Evolutionary conservation across 2,329 filamentous ascomycete genomes (phyloP).

Genomic region (Camptophora hylomeconis): DNA sequence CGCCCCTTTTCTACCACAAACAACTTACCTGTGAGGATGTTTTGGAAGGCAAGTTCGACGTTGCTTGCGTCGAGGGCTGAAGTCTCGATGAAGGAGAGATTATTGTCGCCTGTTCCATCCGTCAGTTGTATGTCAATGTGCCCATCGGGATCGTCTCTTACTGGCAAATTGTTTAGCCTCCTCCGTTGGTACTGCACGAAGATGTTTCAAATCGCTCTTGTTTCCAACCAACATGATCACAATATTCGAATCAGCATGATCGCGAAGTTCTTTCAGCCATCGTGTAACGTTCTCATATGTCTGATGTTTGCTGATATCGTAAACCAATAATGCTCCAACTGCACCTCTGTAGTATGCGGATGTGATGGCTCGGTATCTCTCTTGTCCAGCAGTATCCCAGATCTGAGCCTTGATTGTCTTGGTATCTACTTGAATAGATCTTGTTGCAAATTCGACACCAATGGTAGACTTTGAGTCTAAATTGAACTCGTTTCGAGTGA

Average conservation of each 20-base stretch:
- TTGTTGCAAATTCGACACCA: constrained; percentile 96
- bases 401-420: constrained; percentile 99
- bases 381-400: constrained; percentile 98
- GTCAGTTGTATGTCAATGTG: constrained; percentile 10
- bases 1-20: background rate
- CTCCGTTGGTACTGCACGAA: constrained; percentile 91
- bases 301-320: constrained; percentile 99
- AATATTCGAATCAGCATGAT: constrained; percentile 96
- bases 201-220: constrained; percentile 99
- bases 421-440: constrained; percentile 95
- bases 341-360: constrained; percentile 98
- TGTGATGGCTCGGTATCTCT: constrained; percentile 97
- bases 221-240: constrained; percentile 99
- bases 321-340: constrained; percentile 91
- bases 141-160: constrained; percentile 34
- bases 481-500: constrained; percentile 99
- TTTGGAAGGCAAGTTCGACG: constrained; percentile 97
- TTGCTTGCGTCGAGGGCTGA: constrained; percentile 98
- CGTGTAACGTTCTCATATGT: constrained; percentile 98
- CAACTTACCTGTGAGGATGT: constrained; percentile 83
- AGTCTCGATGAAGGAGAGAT: constrained; percentile 97
- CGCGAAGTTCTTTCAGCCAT: constrained; percentile 97
- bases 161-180: constrained; percentile 97
- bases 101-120: constrained; percentile 68
- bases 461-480: constrained; percentile 99